phyloP scores from a whole-genome alignment of 139 green algal genomes.

The Nannochloris sp. region DNA sequence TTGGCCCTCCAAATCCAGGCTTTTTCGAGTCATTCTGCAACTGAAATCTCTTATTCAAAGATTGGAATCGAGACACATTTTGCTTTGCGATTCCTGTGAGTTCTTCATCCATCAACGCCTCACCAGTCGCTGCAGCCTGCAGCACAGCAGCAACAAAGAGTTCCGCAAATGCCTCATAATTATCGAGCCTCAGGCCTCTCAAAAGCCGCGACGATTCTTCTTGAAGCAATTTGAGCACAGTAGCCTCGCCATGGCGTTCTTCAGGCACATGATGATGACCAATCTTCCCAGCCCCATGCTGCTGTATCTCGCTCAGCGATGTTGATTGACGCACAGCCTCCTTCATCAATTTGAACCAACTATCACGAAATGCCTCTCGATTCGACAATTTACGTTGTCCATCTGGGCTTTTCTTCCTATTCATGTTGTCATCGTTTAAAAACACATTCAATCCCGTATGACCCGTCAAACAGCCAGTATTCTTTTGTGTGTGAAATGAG shows the following conservation, averaged over 20 bases:
- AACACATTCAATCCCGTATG: constrained; percentile 16
- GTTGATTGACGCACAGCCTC: constrained; percentile 12
- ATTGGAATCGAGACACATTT: constrained; percentile 42
- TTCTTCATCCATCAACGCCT: constrained; percentile 36
- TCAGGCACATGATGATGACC: no score
- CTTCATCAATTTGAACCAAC: constrained; percentile 37
- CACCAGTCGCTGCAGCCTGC: constrained; percentile 53
- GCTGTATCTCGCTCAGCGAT: not conserved
- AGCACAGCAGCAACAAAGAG: constrained; percentile 47
- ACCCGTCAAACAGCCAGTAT: not conserved
- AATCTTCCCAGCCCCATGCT: no score
- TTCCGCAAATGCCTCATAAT: constrained; percentile 46
- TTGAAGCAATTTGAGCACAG: constrained; percentile 27
- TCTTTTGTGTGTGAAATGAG: not conserved
- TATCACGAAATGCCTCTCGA: constrained; percentile 45
- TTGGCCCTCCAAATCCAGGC: not conserved
- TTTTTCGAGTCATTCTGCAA: not conserved
- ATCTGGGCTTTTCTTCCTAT: constrained; percentile 22
- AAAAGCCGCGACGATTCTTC: constrained; percentile 28
- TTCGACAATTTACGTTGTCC: constrained; percentile 45
- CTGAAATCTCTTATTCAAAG: constrained; percentile 46
- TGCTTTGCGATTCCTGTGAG: constrained; percentile 42
- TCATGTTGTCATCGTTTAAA: constrained; percentile 13
- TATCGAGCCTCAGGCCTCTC: constrained; percentile 36
- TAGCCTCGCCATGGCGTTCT: constrained; percentile 6